phyloP scores from a whole-genome alignment of 2,329 filamentous ascomycete genomes.

The Colletotrichum nymphaeae region DNA sequence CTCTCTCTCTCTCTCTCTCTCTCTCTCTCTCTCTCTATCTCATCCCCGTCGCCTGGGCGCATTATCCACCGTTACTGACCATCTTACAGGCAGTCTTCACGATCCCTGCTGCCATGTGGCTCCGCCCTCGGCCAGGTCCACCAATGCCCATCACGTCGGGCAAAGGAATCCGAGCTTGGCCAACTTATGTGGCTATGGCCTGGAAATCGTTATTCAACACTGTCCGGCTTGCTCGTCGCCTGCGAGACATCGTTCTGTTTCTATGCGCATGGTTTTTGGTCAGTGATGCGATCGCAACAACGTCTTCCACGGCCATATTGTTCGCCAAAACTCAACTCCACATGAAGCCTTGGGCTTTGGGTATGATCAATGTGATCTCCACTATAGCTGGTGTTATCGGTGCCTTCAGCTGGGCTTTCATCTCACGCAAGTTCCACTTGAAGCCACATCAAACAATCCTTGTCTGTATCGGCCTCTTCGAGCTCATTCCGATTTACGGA shows the following conservation, averaged over 20 bases:
- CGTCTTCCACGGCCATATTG: conserved; percentile 91
- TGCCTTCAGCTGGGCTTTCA: conserved; percentile 87
- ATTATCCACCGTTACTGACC: neutral
- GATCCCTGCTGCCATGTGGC: conserved; percentile 87
- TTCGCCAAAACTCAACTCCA: conserved; percentile 94
- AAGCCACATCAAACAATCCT: conserved; percentile 89
- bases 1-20: too few species aligned
- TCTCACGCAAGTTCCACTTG: conserved; percentile 77
- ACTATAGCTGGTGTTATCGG: conserved; percentile 87
- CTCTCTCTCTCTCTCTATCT: neutral
- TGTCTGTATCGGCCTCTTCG: conserved; percentile 90
- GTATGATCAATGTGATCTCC: conserved; percentile 92
- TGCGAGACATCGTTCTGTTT: conserved; percentile 81
- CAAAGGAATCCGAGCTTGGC: conserved; percentile 61
- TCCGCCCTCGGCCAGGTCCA: conserved; percentile 89
- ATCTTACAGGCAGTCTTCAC: conserved; percentile 71
- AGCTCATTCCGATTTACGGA: conserved; percentile 92
- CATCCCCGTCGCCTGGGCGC: neutral
- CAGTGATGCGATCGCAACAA: conserved; percentile 93
- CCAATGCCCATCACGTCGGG: conserved; percentile 66
- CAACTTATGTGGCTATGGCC: conserved; percentile 81
- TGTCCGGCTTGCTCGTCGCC: conserved; percentile 76
- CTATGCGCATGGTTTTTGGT: conserved; percentile 93
- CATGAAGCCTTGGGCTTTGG: conserved; percentile 89
- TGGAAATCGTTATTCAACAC: conserved; percentile 91